Conservation (phyloP, 441 rosid species). For the Populus hybrid region DNA sequence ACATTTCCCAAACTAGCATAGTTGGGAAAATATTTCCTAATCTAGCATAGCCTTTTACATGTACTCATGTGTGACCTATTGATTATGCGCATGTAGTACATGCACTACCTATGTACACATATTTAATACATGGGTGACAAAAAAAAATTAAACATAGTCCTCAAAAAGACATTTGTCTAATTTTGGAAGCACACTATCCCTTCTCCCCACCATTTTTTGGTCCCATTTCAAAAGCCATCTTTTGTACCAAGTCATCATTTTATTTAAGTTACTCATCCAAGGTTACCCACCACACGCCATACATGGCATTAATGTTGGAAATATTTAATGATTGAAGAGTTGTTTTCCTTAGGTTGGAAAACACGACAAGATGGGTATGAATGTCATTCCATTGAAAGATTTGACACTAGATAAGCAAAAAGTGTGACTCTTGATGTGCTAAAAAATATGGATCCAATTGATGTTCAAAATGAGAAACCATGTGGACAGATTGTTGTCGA, state of each 20-base stretch:
- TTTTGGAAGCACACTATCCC: background rate
- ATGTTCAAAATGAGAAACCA: conserved; percentile 52
- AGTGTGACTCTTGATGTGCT: conserved; percentile 61
- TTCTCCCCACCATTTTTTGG: background rate
- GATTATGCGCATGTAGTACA: background rate
- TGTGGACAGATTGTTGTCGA: conserved; percentile 81
- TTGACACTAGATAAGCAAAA: conserved; percentile 64
- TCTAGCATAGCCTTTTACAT: background rate
- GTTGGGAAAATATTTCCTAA: background rate
- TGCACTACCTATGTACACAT: background rate
- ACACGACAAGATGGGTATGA: conserved; percentile 88
- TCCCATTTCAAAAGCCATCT: background rate
- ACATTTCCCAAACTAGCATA: background rate
- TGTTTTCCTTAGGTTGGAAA: conserved; percentile 59
- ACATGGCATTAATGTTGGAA: background rate
- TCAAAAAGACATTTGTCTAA: background rate
- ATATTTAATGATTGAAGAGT: background rate
- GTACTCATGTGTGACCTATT: background rate
- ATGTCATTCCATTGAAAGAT: conserved; percentile 76
- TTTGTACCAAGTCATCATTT: background rate
- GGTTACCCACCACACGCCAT: background rate
- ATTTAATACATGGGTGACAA: background rate
- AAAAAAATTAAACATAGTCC: background rate
- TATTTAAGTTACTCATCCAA: background rate
- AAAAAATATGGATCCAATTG: conserved; percentile 67